These are phyloP conservation scores for Leptomonas pyrrhocoris DNA, from an alignment of 208 protist species.

Conservation along the genomic window DNA sequence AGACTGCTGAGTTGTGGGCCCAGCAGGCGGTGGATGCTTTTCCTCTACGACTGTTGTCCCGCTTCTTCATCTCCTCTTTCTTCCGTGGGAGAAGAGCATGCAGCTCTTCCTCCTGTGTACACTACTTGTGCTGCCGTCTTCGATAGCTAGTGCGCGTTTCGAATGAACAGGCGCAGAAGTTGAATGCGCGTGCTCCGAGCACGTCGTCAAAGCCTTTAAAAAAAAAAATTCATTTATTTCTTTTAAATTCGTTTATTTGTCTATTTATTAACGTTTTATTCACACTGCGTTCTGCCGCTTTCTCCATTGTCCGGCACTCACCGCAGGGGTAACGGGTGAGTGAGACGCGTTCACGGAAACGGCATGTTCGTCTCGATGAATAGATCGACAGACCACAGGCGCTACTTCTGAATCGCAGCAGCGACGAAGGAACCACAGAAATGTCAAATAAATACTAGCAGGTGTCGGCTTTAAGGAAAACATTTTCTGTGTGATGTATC, in stretches of 20 bases:
- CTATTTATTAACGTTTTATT: neutral
- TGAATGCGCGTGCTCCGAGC: neutral
- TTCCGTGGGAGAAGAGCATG: neutral
- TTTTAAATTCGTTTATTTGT: neutral
- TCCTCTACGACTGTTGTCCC: no score
- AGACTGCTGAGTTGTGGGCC: neutral
- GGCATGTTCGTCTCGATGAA: no score
- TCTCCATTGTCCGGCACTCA: no score
- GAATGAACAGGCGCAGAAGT: neutral
- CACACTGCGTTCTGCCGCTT: neutral
- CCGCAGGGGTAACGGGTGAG: no score
- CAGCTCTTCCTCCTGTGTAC: neutral
- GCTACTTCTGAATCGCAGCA: no score
- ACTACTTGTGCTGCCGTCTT: neutral
- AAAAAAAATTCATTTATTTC: no score
- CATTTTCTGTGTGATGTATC: no score
- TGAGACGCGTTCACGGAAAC: no score
- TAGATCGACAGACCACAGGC: no score
- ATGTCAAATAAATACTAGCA: no score
- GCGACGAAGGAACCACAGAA: no score
- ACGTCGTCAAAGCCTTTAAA: neutral
- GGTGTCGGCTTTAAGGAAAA: no score
- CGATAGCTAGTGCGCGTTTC: neutral
- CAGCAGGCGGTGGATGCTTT: neutral
- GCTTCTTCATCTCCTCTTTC: slow-evolving; percentile 9